Conservation (phyloP, 768 basidiomycete genomes). For the Kwoniella heveanensis region DNA sequence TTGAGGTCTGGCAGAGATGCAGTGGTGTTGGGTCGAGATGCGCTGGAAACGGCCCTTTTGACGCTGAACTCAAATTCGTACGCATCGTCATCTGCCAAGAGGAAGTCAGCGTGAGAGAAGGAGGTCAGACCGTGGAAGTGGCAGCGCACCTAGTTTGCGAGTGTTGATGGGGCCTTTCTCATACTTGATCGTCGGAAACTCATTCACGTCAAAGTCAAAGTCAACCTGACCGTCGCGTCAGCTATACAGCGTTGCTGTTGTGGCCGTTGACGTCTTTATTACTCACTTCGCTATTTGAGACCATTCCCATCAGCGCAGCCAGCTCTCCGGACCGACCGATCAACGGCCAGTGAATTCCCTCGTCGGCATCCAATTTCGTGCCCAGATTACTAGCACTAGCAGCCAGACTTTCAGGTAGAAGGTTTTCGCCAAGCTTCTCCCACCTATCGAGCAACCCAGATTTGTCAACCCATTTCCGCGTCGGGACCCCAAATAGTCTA, state of each 20-base stretch:
- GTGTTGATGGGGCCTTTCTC: slow-evolving; percentile 73
- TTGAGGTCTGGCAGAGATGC: slow-evolving; percentile 2
- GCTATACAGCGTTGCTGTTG: neutral
- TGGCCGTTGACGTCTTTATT: neutral
- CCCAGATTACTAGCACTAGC: slow-evolving; percentile 71
- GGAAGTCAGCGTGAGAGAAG: neutral
- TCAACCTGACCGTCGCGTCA: slow-evolving; percentile 62
- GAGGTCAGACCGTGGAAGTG: too few species aligned
- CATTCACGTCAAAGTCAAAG: slow-evolving; percentile 69
- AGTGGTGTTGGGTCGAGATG: neutral
- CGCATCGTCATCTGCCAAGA: slow-evolving; percentile 40
- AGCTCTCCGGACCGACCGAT: slow-evolving; percentile 71
- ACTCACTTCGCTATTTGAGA: slow-evolving; percentile 74
- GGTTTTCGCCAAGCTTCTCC: slow-evolving; percentile 68
- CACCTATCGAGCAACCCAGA: slow-evolving; percentile 51
- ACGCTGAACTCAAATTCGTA: slow-evolving; percentile 43
- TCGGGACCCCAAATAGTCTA: too few species aligned
- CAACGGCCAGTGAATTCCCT: slow-evolving; percentile 77
- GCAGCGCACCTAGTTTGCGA: slow-evolving; percentile 31
- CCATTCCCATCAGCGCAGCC: slow-evolving; percentile 73
- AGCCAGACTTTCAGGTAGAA: slow-evolving; percentile 66
- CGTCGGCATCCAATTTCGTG: slow-evolving; percentile 62
- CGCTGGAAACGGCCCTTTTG: neutral
- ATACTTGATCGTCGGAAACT: slow-evolving; percentile 63
- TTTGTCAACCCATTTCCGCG: neutral